Percentiles rank a stretch among this genome's conserved stretches.
Conservation (phyloP, 2,329 filamentous ascomycete species). For the Triangularia setosa region DNA sequence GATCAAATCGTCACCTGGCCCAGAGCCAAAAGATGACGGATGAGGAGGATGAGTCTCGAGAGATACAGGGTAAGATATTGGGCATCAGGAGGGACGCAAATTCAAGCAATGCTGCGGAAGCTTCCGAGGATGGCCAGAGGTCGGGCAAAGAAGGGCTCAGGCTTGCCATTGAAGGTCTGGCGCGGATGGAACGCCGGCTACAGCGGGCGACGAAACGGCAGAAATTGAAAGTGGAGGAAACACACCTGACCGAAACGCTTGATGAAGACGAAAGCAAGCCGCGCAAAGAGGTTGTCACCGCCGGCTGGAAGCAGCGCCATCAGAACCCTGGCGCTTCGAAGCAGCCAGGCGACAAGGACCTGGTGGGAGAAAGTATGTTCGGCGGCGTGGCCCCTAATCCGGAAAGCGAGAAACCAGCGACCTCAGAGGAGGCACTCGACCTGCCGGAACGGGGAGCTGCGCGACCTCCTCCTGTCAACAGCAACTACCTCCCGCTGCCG, state of each 20-base stretch:
- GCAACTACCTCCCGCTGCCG: conserved; percentile 75
- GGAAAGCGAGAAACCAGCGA: background rate
- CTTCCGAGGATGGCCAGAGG: conserved; percentile 4
- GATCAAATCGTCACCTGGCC: conserved; percentile 19
- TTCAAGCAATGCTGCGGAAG: background rate
- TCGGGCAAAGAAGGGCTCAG: conserved; percentile 32
- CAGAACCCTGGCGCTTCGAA: background rate
- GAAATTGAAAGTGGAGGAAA: conserved; percentile 44
- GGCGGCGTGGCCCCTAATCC: conserved; percentile 20
- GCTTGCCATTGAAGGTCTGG: conserved; percentile 42
- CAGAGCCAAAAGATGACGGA: conserved; percentile 7
- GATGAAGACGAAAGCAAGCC: background rate
- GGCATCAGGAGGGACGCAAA: conserved; percentile 7
- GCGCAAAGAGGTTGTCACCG: background rate
- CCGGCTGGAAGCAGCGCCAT: conserved; percentile 14
- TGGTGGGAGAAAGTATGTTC: conserved; percentile 21
- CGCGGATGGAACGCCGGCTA: conserved; percentile 47
- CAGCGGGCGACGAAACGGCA: conserved; percentile 42
- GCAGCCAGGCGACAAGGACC: conserved; percentile 20
- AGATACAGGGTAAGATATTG: conserved; percentile 19
- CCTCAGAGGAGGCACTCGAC: conserved; percentile 19
- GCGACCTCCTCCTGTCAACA: conserved; percentile 75
- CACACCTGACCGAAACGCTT: conserved; percentile 27
- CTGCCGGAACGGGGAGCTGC: conserved; percentile 39
- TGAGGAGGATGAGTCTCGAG: conserved; percentile 6